Evolutionary conservation across 495 filamentous ascomycete species (phyloP).

Genomic region (Xylaria telfairii): DNA sequence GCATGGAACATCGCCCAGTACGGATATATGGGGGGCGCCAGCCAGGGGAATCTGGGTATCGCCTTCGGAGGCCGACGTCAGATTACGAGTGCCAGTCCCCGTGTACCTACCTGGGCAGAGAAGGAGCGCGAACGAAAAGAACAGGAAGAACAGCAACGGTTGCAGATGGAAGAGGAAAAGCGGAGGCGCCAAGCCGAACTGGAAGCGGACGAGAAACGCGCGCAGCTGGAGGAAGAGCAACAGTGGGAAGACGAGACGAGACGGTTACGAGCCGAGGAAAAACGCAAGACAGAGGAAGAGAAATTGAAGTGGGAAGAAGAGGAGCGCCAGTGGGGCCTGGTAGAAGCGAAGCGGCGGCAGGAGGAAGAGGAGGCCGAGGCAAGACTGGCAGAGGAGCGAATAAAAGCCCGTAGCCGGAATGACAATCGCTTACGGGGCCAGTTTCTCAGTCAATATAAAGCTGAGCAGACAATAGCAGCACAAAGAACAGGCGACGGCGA

Average conservation of each 20-base stretch:
- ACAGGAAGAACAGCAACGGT: conserved; percentile 63
- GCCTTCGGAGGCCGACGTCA: conserved; percentile 90
- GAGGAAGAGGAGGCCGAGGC: conserved; percentile 78
- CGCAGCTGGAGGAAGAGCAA: conserved; percentile 71
- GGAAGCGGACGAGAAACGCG: conserved; percentile 74
- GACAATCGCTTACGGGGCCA: conserved; percentile 79
- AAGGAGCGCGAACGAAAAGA: conserved; percentile 61
- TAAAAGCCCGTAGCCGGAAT: conserved; percentile 61
- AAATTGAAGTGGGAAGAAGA: conserved; percentile 84
- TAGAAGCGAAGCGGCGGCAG: conserved; percentile 74
- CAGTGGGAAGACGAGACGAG: conserved; percentile 81
- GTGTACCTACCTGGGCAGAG: conserved; percentile 72
- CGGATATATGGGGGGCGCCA: conserved; percentile 97
- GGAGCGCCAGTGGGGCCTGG: conserved; percentile 78
- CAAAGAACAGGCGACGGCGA: conserved; percentile 41
- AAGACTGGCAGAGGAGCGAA: conserved; percentile 69
- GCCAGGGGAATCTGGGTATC: conserved; percentile 93
- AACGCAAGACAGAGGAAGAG: conserved; percentile 72
- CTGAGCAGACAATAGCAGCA: conserved; percentile 52
- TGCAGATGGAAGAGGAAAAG: conserved; percentile 71
- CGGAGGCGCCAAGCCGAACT: conserved; percentile 62
- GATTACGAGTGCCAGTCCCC: conserved; percentile 82
- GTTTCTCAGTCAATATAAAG: conserved; percentile 85
- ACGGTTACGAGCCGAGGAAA: conserved; percentile 71
- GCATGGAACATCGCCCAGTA: conserved; percentile 99